A percentile compares a stretch with the other conserved stretches of the same genome.
These are phyloP conservation scores for Fusarium ramigenum DNA, from an alignment of 2,329 filamentous ascomycete genomes.

Conservation along the genomic window DNA sequence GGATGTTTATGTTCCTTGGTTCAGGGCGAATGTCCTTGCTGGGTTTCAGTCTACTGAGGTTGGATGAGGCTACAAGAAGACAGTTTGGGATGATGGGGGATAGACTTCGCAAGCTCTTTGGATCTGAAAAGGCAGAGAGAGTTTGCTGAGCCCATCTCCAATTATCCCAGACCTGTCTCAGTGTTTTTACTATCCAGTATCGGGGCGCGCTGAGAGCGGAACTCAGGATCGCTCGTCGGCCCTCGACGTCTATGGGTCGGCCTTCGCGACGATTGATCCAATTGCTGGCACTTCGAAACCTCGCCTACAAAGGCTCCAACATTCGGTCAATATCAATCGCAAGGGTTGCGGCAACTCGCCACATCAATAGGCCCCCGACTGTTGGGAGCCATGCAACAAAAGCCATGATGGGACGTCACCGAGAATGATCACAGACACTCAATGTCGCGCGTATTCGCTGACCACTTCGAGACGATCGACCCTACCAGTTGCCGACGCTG, in stretches of 20 bases:
- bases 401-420: no score
- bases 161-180: rapidly evolving
- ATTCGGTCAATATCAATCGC: no score
- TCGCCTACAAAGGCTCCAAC: background rate
- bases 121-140: rapidly evolving
- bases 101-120: background rate
- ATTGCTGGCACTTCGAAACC: rapidly evolving
- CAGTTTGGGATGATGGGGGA: no score
- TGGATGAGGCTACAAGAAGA: background rate
- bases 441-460: rapidly evolving
- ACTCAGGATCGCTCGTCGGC: no score
- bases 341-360: rapidly evolving
- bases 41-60: background rate
- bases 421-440: background rate
- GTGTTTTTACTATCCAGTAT: background rate
- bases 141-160: rapidly evolving
- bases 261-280: rapidly evolving
- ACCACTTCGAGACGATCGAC: background rate
- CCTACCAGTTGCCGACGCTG: no score
- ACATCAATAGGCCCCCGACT: rapidly evolving
- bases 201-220: rapidly evolving
- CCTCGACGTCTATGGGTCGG: background rate
- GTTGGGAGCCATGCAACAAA: background rate
- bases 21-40: background rate
- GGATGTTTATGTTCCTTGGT: conserved; percentile 32